Base-by-base conservation (phyloP, 306 rosid species). In the Sophora flavescens region DNA sequence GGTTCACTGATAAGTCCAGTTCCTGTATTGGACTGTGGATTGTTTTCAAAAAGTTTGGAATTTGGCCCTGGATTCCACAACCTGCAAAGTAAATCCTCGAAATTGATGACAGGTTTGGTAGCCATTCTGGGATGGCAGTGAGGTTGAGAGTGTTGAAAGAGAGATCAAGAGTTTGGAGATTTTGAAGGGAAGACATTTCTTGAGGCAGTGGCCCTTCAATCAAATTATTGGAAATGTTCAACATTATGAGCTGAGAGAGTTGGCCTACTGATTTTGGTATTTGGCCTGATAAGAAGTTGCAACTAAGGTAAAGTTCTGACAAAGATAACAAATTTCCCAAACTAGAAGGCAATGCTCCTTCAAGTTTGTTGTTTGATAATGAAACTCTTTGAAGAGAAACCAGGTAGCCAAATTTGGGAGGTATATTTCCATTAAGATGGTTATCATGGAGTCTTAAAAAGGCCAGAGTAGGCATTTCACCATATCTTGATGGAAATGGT, bases 1-100 rank as follows among this genome's bases (percentile, higher is more conserved):
- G 63, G 84, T 93, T 90, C 53, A 7, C 67, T 50, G 95, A 87
- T 63, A 91, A 84, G 86, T 93, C 97, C 15, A 93, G 76, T 69
- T 88, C 93, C 60, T 86, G 94, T 16, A 91, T 66, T 17, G 82
- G 84, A 74, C 83, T 82, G 0, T 35, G 45, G 15, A 80, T 81
- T 38, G 44, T 59, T 59, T 51, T 81, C 60, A 84, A 50, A 16
- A 59, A n/a, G 45, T 73, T 68, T 0, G 93, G 96, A 48, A 91
- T 80, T 64, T 16, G 67, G 13, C 93, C 93, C 39, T 77, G 81
- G 80, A 91, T 85, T 54, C 88, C 83, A 50, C 90, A 88, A 1
- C 88, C 90, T 5, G 93, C 96, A 12, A 91, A 72, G 86, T 80
- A 74, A 17, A 91, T 66, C 22, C 53, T 36, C 3, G 90, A 83